phyloP scores from a whole-genome alignment of 2,329 filamentous ascomycete genomes.

The Phaeoacremonium minimum region DNA sequence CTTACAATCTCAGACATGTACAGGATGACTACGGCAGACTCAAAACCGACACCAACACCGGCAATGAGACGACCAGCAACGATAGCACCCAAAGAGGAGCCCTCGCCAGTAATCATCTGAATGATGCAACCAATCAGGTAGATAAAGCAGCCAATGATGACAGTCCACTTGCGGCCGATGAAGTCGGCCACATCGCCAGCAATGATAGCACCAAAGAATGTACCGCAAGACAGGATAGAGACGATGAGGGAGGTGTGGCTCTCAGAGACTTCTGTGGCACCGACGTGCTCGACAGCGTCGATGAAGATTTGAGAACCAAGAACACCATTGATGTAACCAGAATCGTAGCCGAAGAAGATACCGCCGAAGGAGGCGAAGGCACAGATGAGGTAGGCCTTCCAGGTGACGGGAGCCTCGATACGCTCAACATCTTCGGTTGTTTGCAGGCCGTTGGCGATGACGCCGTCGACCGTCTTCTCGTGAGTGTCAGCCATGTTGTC shows the following conservation, averaged over 20 bases:
- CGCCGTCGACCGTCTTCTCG: too few species aligned
- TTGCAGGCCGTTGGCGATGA: too few species aligned
- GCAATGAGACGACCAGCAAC: constrained; percentile 62
- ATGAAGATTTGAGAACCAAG: constrained; percentile 33
- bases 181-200: constrained; percentile 63
- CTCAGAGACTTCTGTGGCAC: constrained; percentile 16
- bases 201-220: constrained; percentile 62
- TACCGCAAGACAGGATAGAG: constrained; percentile 60
- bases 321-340: constrained; percentile 51
- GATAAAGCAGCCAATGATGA: constrained; percentile 55
- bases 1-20: constrained; percentile 10
- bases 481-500: too few species aligned
- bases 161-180: constrained; percentile 56
- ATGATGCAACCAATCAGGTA: constrained; percentile 57
- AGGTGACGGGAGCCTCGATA: constrained; percentile 53
- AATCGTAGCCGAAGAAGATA: constrained; percentile 58
- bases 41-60: constrained; percentile 63
- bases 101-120: constrained; percentile 49
- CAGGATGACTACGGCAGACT: constrained; percentile 63
- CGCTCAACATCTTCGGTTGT: constrained; percentile 46
- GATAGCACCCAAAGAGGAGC: constrained; percentile 48
- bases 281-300: constrained; percentile 19
- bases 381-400: constrained; percentile 57
- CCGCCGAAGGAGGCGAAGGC: constrained; percentile 57
- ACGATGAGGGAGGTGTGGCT: constrained; percentile 44